Evolutionary conservation across 225 moss, liverwort and hornwort species (phyloP), one percentile per base, ranked within the genome.

Genomic region (Marchantia polymorpha): DNA sequence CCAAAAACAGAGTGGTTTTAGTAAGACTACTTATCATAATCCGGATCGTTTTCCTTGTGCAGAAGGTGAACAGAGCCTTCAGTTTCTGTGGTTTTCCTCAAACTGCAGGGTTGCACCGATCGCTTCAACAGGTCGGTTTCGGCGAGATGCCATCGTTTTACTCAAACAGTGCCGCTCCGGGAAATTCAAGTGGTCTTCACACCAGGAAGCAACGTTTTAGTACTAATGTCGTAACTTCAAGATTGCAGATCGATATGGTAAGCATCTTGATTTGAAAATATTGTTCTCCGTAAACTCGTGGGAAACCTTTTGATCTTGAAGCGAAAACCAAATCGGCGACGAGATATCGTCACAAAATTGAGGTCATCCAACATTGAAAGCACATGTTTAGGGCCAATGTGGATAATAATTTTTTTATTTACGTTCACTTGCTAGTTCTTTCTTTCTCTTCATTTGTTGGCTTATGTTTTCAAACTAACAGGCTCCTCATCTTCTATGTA

Each of bases 181-280:
- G 59, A 74, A 59, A 63, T 54, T 46, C 46, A 22, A 80, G 77
- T 71, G 68, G 76, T 9, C 50, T 76, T 19, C 13, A 53, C 39
- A 66, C 39, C 48, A 77, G 16, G 31, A 51, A 72, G 51, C 80
- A 73, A 27, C 25, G 1, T 31, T 82, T 63, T 75, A 80, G 80
- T 47, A 76, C 77, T 64, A 82, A 78, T 48, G 80, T 78, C 20
- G 74, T 84, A 10, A 78, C 77, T 55, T 87, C 87, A 19, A 80
- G 58, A 54, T 48, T 87, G 77, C 73, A 87, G 69, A 84, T 87
- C 55, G 87, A 87, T 23, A 73, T 87, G 87, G 87, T 87, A 87
- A 66, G 84, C 6, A 9, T 29, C 7, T 72, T 76, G 19, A 79
- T 25, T 22, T 7, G 31, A 47, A 54, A 0, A 39, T 39, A 2